Evolutionary conservation across 2,329 filamentous ascomycete genomes (phyloP).

Genomic region (Colletotrichum destructivum): DNA sequence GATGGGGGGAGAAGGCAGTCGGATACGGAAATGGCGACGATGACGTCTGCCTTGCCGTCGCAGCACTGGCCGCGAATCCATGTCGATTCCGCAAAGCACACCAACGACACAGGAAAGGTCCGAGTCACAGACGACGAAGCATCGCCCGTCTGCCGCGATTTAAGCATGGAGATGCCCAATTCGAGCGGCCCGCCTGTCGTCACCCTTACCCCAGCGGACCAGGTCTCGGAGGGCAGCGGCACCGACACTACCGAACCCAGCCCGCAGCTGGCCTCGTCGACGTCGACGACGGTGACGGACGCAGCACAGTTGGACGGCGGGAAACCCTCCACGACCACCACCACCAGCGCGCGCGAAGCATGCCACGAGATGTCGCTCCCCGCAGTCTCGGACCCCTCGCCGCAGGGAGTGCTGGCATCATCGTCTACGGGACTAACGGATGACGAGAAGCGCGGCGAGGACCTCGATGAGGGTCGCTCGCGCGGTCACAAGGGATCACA

Average conservation of each 20-base stretch:
- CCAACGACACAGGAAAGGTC: background rate
- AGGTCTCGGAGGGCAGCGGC: background rate
- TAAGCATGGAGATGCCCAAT: background rate
- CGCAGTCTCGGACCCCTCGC: background rate
- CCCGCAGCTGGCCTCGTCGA: slow-evolving; percentile 17
- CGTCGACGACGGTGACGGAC: slow-evolving; percentile 9
- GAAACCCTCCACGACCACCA: background rate
- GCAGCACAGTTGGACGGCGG: background rate
- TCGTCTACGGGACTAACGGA: background rate
- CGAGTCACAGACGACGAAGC: slow-evolving; percentile 3
- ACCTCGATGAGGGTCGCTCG: background rate
- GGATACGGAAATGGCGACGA: background rate
- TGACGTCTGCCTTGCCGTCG: slow-evolving; percentile 1
- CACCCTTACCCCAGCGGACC: slow-evolving; percentile 15
- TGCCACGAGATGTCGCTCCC: background rate
- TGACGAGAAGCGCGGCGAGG: slow-evolving; percentile 36
- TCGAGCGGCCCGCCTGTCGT: slow-evolving; percentile 17
- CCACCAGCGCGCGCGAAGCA: background rate
- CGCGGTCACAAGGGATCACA: background rate
- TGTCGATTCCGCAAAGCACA: slow-evolving; percentile 7
- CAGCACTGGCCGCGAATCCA: slow-evolving; percentile 14
- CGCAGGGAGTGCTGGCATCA: background rate
- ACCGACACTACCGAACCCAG: slow-evolving; percentile 2
- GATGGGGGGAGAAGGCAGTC: background rate
- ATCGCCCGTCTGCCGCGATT: slow-evolving; percentile 1